Base-by-base conservation (phyloP, 768 basidiomycete genomes). In the Leccinellum rugosiceps region DNA sequence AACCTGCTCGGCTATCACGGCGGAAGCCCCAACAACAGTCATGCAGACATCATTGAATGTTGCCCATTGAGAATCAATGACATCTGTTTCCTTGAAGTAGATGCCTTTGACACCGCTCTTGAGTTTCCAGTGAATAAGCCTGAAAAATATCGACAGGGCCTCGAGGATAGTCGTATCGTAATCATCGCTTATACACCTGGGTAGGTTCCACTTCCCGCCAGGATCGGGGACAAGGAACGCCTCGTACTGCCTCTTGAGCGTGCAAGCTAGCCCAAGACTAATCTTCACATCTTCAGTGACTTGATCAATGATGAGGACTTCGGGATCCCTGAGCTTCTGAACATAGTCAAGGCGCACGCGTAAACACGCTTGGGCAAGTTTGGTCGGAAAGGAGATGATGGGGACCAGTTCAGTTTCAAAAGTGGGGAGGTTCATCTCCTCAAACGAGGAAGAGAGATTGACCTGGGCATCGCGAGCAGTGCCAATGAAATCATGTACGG, bases 11-110 rank as follows among this genome's bases (percentile, higher is more conserved):
- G 95, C 95, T 10, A 99, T 94, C 4, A 96, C 76, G 52, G 89
- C 75, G 19, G 96, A 94, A 23, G 95, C 97, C 5, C 92, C 92
- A 19, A 84, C 78, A 9, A 94, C 88, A 35, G 87, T 90, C 70
- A 94, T 78, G 57, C 93, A 94, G 52, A 96, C 93, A 70, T 92
- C 91, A 62, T 90, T 91, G 73, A 98, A 87, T 21, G 96, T 95
- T 19, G 90, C 88, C 91, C 94, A 96, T 65, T 98, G 94, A 6
- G 89, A 87, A 69, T 99, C 96, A 35, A 99, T 80, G n/a, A 98
- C 86, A 70, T 98, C 96, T 0, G 95, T 97, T 77, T 99, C 97
- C 68, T 95, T 94, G 79, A 98, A 95, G 73, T 96, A 91, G 49
- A 95, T 92, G 19, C 89, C 90, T 70, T 92, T 94, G 58, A 86